Evolutionary conservation across 768 basidiomycete species (phyloP).

Genomic region (Collybiopsis luxurians): DNA sequence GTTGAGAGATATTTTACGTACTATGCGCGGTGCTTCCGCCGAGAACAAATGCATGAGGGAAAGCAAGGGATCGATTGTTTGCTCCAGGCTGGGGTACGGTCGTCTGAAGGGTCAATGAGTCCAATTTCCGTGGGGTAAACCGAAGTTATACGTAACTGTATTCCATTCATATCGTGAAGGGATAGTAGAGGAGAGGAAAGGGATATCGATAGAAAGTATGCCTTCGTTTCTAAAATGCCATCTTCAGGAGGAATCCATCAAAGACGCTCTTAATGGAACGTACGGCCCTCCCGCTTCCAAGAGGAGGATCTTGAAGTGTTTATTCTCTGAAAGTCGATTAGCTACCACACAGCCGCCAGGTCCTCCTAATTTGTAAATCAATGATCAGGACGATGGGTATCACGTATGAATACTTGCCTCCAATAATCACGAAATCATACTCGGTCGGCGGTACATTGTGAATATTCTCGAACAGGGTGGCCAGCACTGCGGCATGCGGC

Average conservation of each 20-base stretch:
- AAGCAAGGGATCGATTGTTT: conserved; percentile 13
- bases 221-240: neutral
- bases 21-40: conserved; percentile 21
- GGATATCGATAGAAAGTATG: neutral
- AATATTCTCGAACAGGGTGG: too few relatives aligned
- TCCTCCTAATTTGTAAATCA: conserved; percentile 6
- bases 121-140: too few relatives aligned
- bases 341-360: conserved; percentile 17
- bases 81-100: neutral
- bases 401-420: too few relatives aligned
- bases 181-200: neutral
- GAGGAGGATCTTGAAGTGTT: conserved; percentile 12
- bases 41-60: conserved; percentile 18
- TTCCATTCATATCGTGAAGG: neutral
- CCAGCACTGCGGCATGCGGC: too few relatives aligned
- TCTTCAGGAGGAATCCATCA: neutral
- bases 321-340: conserved; percentile 14
- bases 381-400: too few relatives aligned
- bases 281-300: conserved; percentile 12
- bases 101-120: too few relatives aligned
- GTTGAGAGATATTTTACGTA: neutral
- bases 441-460: too few relatives aligned
- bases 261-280: neutral
- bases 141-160: neutral
- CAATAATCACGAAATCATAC: too few relatives aligned